Base-by-base conservation (phyloP, 441 rosid genomes). In the Bocquillonia castaneifolia region DNA sequence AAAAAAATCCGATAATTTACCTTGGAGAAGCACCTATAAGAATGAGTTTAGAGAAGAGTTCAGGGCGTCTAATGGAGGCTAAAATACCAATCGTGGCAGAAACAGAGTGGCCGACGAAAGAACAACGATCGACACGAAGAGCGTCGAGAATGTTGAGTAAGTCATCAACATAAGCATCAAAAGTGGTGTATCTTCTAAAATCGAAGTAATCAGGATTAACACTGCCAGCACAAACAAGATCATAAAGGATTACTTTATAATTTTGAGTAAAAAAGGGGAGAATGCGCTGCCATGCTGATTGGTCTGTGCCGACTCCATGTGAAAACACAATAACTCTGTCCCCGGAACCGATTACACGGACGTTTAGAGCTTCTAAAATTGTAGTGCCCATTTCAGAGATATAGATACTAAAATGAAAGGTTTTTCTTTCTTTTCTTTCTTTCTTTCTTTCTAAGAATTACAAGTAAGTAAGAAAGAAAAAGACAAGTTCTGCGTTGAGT, bases 261-360 rank as follows among this genome's bases (percentile, higher is more conserved):
- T 81, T 83, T 1, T 80, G 88, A 20, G 86, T 69, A 6, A 93
- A 85, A 70, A 84, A 88, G 3, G 99, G 97, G 15, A 93, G 85
- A 32, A 91, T 75, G 79, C 92, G 97, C 71, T 87, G 90, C 97
- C 99, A 93, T 5, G 86, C 84, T 2, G 99, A 93, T 59, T 93
- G 99, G 76, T 93, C 99, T n/a, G 99, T 91, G 29, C 99, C 99
- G 51, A 89, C 78, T 0, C 99, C 99, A 52, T 93, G 99, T 45
- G 91, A 96, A 39, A 93, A 76, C 15, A 93, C 89, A n/a, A 93
- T 76, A 8, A 73, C 55, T 75, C 65, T 77, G 4, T 82, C 82
- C 18, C 99, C 99, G 26, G 92, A 77, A 6, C 99, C 99, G 40
- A 83, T 29, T 6, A 84, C 84, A 55, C 84, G 85, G 64, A 90